Conservation (phyloP, 345 rosid genomes). For the Eutrema heterophyllum region DNA sequence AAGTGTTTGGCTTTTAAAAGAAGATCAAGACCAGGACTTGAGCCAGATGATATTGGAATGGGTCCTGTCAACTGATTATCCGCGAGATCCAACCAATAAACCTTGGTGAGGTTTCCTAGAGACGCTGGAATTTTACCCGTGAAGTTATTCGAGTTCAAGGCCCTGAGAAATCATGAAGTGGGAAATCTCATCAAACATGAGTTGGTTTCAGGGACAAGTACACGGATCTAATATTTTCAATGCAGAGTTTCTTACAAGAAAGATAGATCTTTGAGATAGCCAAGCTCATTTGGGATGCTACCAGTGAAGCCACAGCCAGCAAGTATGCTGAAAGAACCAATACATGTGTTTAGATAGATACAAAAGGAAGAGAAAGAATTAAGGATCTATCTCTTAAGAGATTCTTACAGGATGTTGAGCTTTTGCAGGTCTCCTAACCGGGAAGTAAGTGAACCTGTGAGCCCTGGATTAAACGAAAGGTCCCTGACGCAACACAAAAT, state of each 20-base stretch:
- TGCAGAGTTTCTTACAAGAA: slow-evolving; percentile 59
- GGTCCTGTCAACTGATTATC: slow-evolving; percentile 79
- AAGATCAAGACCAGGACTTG: slow-evolving; percentile 66
- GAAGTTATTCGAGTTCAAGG: slow-evolving; percentile 90
- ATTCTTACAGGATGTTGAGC: slow-evolving; percentile 72
- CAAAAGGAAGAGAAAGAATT: neutral
- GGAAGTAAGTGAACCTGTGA: slow-evolving; percentile 67
- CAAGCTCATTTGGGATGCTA: slow-evolving; percentile 72
- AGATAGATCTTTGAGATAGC: slow-evolving; percentile 67
- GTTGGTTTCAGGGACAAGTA: neutral
- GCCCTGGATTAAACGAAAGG: slow-evolving; percentile 70
- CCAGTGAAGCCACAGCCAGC: slow-evolving; percentile 92
- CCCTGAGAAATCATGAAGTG: slow-evolving; percentile 44
- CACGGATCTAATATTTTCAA: no score
- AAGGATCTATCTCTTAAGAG: neutral
- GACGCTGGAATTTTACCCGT: slow-evolving; percentile 75
- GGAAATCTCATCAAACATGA: no score
- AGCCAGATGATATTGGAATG: slow-evolving; percentile 59
- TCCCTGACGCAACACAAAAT: slow-evolving; percentile 53
- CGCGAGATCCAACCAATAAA: slow-evolving; percentile 84
- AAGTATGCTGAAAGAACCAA: slow-evolving; percentile 53
- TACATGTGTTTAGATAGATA: neutral
- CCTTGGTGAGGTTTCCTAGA: slow-evolving; percentile 70
- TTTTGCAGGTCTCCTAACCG: slow-evolving; percentile 70
- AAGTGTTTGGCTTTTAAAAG: slow-evolving; percentile 81